phyloP scores from a whole-genome alignment of 2,329 filamentous ascomycete species.

The Fonsecaea pedrosoi region DNA sequence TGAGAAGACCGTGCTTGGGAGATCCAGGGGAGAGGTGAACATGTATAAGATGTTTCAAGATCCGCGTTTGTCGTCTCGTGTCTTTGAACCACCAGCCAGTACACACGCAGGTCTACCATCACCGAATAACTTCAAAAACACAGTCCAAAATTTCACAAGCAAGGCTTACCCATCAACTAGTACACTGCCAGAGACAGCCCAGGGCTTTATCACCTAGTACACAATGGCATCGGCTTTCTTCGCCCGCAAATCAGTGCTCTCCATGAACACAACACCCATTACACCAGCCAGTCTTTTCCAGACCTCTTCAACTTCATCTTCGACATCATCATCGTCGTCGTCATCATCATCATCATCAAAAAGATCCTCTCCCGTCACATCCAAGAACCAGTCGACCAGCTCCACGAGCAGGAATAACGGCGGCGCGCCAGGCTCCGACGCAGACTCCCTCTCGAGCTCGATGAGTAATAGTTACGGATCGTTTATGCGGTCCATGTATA shows the following conservation, averaged over 20 bases:
- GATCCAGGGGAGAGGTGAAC: not conserved
- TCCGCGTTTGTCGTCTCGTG: not conserved
- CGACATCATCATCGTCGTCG: slow-evolving; percentile 5
- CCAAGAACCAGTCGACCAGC: not conserved
- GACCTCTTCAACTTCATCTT: slow-evolving; percentile 1
- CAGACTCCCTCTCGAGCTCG: slow-evolving; percentile 20
- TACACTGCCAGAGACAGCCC: not conserved
- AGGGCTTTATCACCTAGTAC: too few species aligned
- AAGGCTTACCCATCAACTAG: too few species aligned
- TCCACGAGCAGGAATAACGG: slow-evolving; percentile 1
- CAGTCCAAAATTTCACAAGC: not conserved
- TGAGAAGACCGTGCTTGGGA: not conserved
- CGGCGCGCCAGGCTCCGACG: slow-evolving; percentile 2
- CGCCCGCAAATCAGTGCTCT: slow-evolving; percentile 22
- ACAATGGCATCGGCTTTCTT: slow-evolving; percentile 26
- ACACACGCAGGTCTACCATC: too few species aligned
- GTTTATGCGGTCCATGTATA: slow-evolving; percentile 19
- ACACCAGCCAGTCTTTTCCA: slow-evolving; percentile 2
- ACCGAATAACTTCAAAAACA: too few species aligned
- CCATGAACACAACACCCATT: slow-evolving; percentile 17
- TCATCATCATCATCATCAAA: too few species aligned
- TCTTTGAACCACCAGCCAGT: not conserved
- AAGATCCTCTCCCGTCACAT: slow-evolving; percentile 5
- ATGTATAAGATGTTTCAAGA: not conserved
- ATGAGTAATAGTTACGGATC: slow-evolving; percentile 23